Evolutionary conservation across 1,139 yeast species (phyloP), one percentile per base, ranked within the genome.

Genomic region (Blastobotrys indianensis): DNA sequence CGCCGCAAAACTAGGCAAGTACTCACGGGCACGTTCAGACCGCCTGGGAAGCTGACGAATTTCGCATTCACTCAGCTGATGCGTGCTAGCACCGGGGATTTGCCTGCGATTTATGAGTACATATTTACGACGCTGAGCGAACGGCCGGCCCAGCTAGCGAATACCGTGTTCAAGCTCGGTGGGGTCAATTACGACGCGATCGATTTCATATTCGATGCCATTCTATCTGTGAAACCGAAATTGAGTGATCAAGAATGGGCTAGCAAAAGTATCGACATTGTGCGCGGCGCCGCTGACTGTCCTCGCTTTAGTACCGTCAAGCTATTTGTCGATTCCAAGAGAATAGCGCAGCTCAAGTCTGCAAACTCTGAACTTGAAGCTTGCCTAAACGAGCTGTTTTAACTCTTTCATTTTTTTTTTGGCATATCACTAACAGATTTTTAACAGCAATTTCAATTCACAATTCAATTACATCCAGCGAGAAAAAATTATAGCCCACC

Each of bases 151-250:
- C 58, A 60, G 1, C 25, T 20, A 7, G 25, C 25, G 25, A 4
- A 20, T 20, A 20, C 25, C 6, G 57, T 78, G 2, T 79, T 77
- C 51, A 55, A 62, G 1, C 51, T 60, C 1, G 71, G 75, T 2
- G 86, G 86, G 1, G 63, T 83, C 1, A 90, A 83, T 48, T 62
- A 77, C 0, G 79, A 76, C 13, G 73, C 77, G 47, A 62, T 82
- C 12, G 73, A 72, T 25, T 77, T 79, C 52, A 70, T 72, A 43
- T 51, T 81, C 10, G 78, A 76, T 41, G 75, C 83, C 0, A 67
- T 73, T 2, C 39, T 58, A 51, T 52, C 42, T 20, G 45, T 23
- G 28, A 39, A 29, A 44, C 39, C 9, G 25, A 35, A 31, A 15
- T 17, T 23, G 37, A 36, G n/a, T 2, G 33, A 17, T 7, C 37